A percentile compares a stretch with the other conserved stretches of the same genome.
Conservation (phyloP, 768 basidiomycete genomes). For the Termitomyces sp. region DNA sequence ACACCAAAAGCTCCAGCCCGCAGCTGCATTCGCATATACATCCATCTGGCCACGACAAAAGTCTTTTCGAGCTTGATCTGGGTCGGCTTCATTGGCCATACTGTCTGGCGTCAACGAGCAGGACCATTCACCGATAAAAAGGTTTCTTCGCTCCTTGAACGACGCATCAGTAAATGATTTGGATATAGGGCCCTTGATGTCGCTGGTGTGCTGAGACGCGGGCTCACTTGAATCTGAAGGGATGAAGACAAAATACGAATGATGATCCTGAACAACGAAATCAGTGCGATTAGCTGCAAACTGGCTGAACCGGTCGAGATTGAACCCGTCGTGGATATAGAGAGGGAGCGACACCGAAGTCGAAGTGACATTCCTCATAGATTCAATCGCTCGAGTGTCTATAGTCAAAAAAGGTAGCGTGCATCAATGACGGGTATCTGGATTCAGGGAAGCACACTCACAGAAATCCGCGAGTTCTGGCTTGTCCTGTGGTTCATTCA, state of each 20-base stretch:
- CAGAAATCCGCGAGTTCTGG: conserved; percentile 39
- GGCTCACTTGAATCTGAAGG: conserved; percentile 41
- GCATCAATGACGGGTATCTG: conserved; percentile 2
- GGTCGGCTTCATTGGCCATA: conserved; percentile 39
- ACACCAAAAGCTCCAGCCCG: conserved; percentile 75
- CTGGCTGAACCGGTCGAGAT: conserved; percentile 42
- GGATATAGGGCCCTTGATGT: conserved; percentile 35
- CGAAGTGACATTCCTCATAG: conserved; percentile 35
- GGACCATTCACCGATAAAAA: conserved; percentile 85
- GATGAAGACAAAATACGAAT: conserved; percentile 68
- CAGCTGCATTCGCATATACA: conserved; percentile 47
- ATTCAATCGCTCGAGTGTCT: conserved; percentile 49
- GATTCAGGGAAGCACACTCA: conserved; percentile 23
- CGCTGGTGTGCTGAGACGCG: conserved; percentile 52
- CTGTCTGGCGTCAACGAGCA: conserved; percentile 66
- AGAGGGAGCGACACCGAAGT: conserved; percentile 44
- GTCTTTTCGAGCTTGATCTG: conserved; percentile 33
- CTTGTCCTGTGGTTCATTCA: conserved; percentile 54
- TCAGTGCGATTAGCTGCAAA: conserved; percentile 46
- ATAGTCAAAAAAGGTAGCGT: conserved; percentile 4
- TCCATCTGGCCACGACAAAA: conserved; percentile 60
- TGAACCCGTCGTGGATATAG: conserved; percentile 68
- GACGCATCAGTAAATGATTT: conserved; percentile 24
- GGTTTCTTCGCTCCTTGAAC: conserved; percentile 28
- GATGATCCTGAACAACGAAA: conserved; percentile 71